These are phyloP conservation scores for Balamuthia mandrillaris DNA, from an alignment of 208 protist genomes.

Conservation along the genomic window DNA sequence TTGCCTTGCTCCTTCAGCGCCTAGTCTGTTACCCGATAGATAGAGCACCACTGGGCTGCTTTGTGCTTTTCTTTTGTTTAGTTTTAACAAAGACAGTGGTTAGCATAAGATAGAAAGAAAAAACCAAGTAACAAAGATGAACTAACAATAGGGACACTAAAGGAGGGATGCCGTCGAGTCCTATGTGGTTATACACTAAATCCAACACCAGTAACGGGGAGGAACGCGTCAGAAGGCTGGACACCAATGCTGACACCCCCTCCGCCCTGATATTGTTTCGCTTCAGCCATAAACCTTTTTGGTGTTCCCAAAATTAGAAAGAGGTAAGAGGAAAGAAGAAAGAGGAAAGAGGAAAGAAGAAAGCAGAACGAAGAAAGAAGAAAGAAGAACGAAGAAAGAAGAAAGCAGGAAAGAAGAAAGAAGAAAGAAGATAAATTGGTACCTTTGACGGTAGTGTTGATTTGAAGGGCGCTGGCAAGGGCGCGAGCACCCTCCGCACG, in stretches of 20 bases:
- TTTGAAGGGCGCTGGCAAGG: neutral
- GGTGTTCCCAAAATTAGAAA: neutral
- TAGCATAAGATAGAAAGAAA: too few species aligned
- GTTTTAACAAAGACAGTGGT: too few species aligned
- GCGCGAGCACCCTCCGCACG: neutral
- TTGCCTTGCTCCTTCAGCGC: neutral
- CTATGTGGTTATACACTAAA: neutral
- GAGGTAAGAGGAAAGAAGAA: neutral
- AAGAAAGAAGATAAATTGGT: neutral
- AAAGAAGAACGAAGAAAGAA: neutral
- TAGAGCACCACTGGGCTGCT: too few species aligned
- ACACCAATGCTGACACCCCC: neutral
- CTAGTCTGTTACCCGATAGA: neutral
- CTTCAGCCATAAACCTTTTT: slow-evolving; percentile 10
- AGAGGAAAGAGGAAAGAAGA: neutral
- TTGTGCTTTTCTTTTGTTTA: too few species aligned
- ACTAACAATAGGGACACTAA: neutral
- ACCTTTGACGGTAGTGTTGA: neutral
- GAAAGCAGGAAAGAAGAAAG: neutral
- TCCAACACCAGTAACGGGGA: neutral
- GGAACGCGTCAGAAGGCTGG: neutral
- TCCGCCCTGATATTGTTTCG: neutral
- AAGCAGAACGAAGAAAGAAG: neutral
- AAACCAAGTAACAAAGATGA: too few species aligned
- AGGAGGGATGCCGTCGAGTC: neutral